Evolutionary conservation across 129 eudicot genomes (phyloP).

Genomic region (sunflower (Helianthus annuus)): DNA sequence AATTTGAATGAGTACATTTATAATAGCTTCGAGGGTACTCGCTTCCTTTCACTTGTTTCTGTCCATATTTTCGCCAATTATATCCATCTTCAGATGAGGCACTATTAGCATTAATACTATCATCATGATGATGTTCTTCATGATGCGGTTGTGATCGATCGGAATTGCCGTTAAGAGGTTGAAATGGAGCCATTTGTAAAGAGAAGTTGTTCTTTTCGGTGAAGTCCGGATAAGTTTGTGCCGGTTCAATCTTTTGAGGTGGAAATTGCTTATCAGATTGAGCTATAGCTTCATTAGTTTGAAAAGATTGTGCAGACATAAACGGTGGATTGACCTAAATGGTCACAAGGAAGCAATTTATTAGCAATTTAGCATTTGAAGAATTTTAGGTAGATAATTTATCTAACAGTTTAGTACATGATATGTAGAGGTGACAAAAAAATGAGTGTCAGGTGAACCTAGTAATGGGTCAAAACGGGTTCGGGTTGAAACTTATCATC

Average conservation of each 20-base stretch:
- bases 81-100: constrained; percentile 75
- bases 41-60: constrained; percentile 92
- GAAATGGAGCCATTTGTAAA: constrained; percentile 24
- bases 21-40: constrained; percentile 89
- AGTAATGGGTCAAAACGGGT: neutral
- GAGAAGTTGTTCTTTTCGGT: constrained; percentile 34
- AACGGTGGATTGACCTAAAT: constrained; percentile 41
- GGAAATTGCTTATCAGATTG: constrained; percentile 49
- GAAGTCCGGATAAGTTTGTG: constrained; percentile 38
- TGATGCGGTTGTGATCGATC: constrained; percentile 52
- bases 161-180: constrained; percentile 28
- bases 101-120: constrained; percentile 38
- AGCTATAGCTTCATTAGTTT: constrained; percentile 35
- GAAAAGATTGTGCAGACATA: constrained; percentile 57
- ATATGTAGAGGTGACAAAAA: neutral
- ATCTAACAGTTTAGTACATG: neutral
- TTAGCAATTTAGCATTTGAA: constrained; percentile 23
- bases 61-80: constrained; percentile 94
- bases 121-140: constrained; percentile 45
- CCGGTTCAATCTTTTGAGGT: constrained; percentile 38
- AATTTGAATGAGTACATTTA: constrained; percentile 82
- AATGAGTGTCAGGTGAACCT: neutral
- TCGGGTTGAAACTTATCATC: neutral
- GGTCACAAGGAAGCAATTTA: constrained; percentile 1
- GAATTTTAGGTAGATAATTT: neutral